Base-by-base conservation (phyloP, 805 yeast genomes). In the Pichia pseudocactophila region DNA sequence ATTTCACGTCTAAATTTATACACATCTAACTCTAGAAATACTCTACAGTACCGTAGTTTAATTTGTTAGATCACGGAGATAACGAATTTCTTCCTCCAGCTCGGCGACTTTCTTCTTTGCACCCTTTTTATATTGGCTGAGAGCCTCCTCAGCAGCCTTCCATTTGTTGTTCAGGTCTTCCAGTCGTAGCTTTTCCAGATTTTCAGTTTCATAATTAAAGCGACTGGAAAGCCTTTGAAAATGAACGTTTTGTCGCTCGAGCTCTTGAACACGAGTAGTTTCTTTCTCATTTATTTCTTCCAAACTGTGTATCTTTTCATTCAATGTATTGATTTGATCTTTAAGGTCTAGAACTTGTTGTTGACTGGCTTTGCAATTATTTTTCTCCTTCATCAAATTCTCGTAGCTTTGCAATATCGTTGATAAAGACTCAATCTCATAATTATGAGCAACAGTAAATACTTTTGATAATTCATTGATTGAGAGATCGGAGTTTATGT, bases 121-220 rank as follows among this genome's bases (percentile, higher is more conserved):
- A 30, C 80, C 79, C 30, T 68, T 68, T 41, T 69, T 68, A 50
- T 82, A 89, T 42, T 77, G 66, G 17, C 73, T 73, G 26, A 88
- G 61, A 16, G 82, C 73, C 56, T 82, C 92, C 46, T 87, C 65
- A 48, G 83, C 89, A 6, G 78, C 68, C 51, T 78, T 77, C 81
- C 85, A 80, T 52, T 80, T 68, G 47, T 67, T 74, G 33, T 76
- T 74, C 34, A 83, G 57, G 49, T 80, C 87, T 19, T 76, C 79
- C 13, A 81, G 63, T 42, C 87, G 65, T 36, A 78, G 50, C 34
- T 51, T 52, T 8, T 48, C 38, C 37, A 15, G 73, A 2, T 35
- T 40, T 22, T 43, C 50, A 26, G 55, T 50, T 13, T 43, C 35
- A 20, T 9, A 31, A 11, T 11, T 16, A 9, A 34, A 36, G 3